Evolutionary conservation across 2,329 filamentous ascomycete species (phyloP).

Genomic region (Ilyonectria destructans): DNA sequence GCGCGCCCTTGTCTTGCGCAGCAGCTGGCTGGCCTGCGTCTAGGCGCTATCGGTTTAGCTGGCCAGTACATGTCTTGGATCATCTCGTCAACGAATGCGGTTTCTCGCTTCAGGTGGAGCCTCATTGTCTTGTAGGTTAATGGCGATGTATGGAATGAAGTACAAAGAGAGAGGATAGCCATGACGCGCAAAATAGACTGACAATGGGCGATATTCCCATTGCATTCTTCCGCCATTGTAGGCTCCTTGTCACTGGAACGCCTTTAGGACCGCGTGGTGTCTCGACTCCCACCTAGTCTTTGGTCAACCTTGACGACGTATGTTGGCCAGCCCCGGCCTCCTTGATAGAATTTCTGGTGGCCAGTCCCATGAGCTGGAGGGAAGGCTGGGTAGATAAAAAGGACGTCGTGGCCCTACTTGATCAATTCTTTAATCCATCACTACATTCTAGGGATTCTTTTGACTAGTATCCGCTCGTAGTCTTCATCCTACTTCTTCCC

Average conservation of each 20-base stretch:
- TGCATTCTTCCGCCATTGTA: constrained; percentile 40
- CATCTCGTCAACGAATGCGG: constrained; percentile 19
- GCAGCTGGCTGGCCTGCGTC: constrained; percentile 26
- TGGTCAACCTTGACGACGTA: constrained; percentile 40
- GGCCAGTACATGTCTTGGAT: constrained; percentile 32
- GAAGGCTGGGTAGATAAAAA: constrained; percentile 42
- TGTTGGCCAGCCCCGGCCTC: constrained; percentile 42
- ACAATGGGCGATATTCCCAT: constrained; percentile 36
- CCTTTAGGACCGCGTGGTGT: constrained; percentile 41
- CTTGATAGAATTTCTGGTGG: constrained; percentile 28
- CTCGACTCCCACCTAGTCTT: constrained; percentile 28
- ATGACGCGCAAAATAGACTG: constrained; percentile 13
- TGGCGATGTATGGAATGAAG: constrained; percentile 35
- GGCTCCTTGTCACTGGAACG: constrained; percentile 31
- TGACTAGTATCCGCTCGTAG: constrained; percentile 19
- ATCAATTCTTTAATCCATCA: constrained; percentile 6
- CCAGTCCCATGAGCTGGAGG: constrained; percentile 24
- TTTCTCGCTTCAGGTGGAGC: background rate
- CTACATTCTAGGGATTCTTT: constrained; percentile 10
- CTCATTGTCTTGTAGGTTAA: constrained; percentile 4
- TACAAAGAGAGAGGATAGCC: constrained; percentile 35
- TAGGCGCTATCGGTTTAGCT: constrained; percentile 35
- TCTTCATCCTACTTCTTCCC: constrained; percentile 24
- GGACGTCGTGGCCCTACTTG: constrained; percentile 25
- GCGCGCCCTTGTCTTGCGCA: constrained; percentile 39